phyloP scores from a whole-genome alignment of 108 stramenopile genomes.

The Nitzschia sp. region DNA sequence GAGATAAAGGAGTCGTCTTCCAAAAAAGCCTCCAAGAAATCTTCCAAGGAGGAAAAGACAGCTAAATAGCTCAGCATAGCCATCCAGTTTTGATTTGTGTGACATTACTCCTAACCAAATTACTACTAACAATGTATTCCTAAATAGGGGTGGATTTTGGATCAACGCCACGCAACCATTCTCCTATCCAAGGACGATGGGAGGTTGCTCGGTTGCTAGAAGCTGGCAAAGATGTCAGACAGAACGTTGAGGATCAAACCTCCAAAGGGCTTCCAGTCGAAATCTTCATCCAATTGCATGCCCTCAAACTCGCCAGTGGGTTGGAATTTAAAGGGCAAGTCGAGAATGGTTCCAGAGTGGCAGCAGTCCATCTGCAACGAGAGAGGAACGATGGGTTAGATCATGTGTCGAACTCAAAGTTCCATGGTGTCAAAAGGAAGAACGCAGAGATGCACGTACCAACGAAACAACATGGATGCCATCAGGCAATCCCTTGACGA shows the following conservation, averaged over 20 bases:
- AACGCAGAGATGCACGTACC: slow-evolving; percentile 10
- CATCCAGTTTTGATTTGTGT: no score
- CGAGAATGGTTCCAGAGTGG: slow-evolving; percentile 87
- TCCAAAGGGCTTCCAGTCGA: slow-evolving; percentile 8
- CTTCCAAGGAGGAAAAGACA: neutral
- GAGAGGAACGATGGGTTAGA: neutral
- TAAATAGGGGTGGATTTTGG: no score
- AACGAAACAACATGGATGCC: slow-evolving; percentile 33
- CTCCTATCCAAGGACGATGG: no score
- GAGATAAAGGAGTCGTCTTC: neutral
- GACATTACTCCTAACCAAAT: no score
- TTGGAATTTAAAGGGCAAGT: slow-evolving; percentile 69
- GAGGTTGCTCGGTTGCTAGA: neutral
- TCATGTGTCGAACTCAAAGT: neutral
- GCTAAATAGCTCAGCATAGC: neutral
- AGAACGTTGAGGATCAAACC: neutral
- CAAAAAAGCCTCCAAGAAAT: neutral
- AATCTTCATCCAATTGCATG: slow-evolving; percentile 8
- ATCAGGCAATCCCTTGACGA: slow-evolving; percentile 45
- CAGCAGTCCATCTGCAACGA: slow-evolving; percentile 73
- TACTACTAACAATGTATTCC: no score
- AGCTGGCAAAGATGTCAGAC: neutral
- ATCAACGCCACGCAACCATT: no score
- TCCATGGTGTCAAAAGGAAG: neutral
- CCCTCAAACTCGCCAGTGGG: slow-evolving; percentile 1